Conservation (phyloP, 2,329 filamentous ascomycete species). For the Diaporthe eres region DNA sequence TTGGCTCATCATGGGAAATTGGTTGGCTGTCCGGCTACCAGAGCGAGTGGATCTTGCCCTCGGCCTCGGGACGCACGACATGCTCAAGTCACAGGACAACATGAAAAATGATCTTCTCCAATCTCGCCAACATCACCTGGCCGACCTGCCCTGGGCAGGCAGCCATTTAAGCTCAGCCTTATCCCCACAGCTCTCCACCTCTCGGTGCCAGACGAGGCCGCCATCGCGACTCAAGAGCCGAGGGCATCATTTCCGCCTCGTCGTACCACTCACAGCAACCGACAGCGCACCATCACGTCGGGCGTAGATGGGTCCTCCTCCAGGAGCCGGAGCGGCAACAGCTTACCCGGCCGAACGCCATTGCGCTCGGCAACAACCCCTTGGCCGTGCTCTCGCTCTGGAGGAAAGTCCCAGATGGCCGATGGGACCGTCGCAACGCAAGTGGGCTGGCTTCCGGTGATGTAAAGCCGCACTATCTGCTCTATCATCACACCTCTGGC, state of each 20-base stretch:
- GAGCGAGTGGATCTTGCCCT: not conserved
- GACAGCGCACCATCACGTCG: not conserved
- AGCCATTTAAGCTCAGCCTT: constrained; percentile 4
- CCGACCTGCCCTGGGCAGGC: not conserved
- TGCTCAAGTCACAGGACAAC: not conserved
- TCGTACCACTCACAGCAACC: not conserved
- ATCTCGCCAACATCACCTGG: not conserved
- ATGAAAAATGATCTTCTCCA: not conserved
- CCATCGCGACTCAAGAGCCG: constrained; percentile 7
- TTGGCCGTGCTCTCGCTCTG: not conserved
- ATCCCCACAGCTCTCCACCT: constrained; percentile 12
- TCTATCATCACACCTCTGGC: not conserved
- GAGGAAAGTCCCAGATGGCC: not conserved
- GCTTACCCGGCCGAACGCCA: not conserved
- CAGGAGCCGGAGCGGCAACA: constrained; percentile 8
- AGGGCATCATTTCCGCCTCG: not conserved
- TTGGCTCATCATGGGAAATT: not conserved
- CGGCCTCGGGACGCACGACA: not conserved
- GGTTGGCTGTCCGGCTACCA: constrained; percentile 18
- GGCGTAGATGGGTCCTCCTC: not conserved
- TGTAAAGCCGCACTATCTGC: constrained; percentile 13
- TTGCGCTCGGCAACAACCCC: not conserved
- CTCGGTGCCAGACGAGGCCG: not conserved
- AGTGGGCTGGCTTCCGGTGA: constrained; percentile 9
- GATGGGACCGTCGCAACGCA: constrained; percentile 23